These are phyloP conservation scores for Echria macrotheca DNA, from an alignment of 495 filamentous ascomycete genomes.

Conservation along the genomic window DNA sequence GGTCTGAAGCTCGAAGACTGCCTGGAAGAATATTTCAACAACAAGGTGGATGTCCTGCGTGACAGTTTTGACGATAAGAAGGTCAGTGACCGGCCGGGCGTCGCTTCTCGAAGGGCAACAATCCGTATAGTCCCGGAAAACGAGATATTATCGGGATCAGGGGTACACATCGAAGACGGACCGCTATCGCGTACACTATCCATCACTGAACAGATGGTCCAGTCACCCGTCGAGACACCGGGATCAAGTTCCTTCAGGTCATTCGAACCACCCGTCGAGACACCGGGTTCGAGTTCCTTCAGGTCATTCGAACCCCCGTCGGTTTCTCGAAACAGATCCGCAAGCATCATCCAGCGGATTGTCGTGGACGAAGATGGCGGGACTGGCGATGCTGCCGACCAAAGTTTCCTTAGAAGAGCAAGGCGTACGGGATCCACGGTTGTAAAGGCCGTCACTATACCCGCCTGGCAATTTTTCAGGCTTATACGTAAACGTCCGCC, in stretches of 20 bases:
- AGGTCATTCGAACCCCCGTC: slow-evolving; percentile 16
- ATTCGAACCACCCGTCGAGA: slow-evolving; percentile 18
- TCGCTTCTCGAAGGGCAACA: slow-evolving; percentile 24
- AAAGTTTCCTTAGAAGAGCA: slow-evolving; percentile 32
- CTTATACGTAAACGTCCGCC: slow-evolving; percentile 64
- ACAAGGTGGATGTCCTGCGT: slow-evolving; percentile 81
- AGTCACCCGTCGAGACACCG: slow-evolving; percentile 20
- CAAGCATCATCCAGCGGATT: slow-evolving; percentile 46
- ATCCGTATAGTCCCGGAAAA: slow-evolving; percentile 36
- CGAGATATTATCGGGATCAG: slow-evolving; percentile 16
- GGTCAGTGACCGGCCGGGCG: slow-evolving; percentile 8
- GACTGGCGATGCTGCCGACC: slow-evolving; percentile 31
- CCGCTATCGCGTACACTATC: slow-evolving; percentile 29
- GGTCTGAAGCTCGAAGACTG: slow-evolving; percentile 80
- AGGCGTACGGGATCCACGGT: slow-evolving; percentile 44
- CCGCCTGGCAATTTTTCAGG: slow-evolving; percentile 96
- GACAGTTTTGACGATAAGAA: slow-evolving; percentile 57
- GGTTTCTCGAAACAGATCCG: slow-evolving; percentile 34
- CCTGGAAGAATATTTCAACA: slow-evolving; percentile 92
- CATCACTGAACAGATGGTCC: slow-evolving; percentile 17
- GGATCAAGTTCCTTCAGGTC: slow-evolving; percentile 11
- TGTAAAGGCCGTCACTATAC: slow-evolving; percentile 85
- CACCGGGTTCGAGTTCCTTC: slow-evolving; percentile 11
- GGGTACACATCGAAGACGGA: slow-evolving; percentile 5
- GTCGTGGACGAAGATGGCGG: slow-evolving; percentile 34